These are phyloP conservation scores for Globisporangium radiosum DNA, from an alignment of 352 stramenopile genomes.

Conservation along the genomic window DNA sequence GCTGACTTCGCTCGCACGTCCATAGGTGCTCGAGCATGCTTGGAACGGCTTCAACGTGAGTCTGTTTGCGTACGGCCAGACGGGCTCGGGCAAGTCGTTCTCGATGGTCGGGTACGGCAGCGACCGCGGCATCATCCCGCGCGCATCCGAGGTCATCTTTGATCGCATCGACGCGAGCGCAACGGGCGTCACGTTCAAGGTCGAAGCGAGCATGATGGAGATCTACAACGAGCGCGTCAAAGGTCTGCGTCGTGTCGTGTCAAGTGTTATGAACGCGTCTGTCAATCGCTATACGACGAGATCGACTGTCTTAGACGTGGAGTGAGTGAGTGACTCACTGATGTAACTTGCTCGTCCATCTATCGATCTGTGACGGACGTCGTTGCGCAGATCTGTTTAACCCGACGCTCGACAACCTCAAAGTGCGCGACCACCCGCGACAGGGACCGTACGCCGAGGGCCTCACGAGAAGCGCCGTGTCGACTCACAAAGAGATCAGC, in stretches of 20 bases:
- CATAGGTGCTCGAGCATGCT: constrained; percentile 76
- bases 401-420: constrained; percentile 76
- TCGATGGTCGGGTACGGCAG: constrained; percentile 83
- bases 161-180: constrained; percentile 55
- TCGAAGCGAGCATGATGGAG: constrained; percentile 88
- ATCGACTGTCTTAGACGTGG: not conserved
- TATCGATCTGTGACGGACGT: not conserved
- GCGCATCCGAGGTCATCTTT: constrained; percentile 80
- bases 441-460: constrained; percentile 81
- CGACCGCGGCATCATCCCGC: constrained; percentile 81
- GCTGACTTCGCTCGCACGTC: too few species aligned
- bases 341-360: too few species aligned
- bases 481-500: constrained; percentile 77
- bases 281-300: too few species aligned
- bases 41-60: constrained; percentile 90
- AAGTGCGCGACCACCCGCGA: constrained; percentile 81
- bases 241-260: constrained; percentile 23
- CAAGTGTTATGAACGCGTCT: not conserved
- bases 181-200: constrained; percentile 60
- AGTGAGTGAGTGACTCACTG: not conserved
- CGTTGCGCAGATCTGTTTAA: constrained; percentile 69
- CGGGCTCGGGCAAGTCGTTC: constrained; percentile 81
- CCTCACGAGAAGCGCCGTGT: constrained; percentile 73
- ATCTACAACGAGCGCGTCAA: constrained; percentile 89
- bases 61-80: constrained; percentile 85